These are phyloP conservation scores for Aureobasidium pullulans DNA, from an alignment of 2,329 filamentous ascomycete species.

Conservation along the genomic window DNA sequence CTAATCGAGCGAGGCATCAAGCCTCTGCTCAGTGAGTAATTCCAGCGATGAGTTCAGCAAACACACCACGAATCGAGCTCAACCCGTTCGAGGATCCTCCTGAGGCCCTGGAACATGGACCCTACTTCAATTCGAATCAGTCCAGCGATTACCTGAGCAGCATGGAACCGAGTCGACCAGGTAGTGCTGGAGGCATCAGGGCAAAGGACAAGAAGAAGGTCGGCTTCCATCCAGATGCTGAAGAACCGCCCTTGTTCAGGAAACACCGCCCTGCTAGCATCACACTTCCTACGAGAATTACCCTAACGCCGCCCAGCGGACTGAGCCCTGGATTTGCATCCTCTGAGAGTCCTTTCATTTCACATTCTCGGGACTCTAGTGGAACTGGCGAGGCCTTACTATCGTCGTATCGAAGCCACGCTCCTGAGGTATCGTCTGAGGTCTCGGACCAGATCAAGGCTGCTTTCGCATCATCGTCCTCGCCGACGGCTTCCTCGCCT, in stretches of 20 bases:
- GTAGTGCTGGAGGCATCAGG: conserved; percentile 12
- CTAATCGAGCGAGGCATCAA: not conserved
- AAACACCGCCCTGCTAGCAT: conserved; percentile 13
- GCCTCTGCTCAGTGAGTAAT: not conserved
- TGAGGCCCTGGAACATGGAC: not conserved
- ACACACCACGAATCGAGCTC: conserved; percentile 8
- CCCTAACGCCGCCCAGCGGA: conserved; percentile 4
- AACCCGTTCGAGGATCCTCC: conserved; percentile 10
- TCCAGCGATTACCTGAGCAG: conserved; percentile 14
- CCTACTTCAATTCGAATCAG: conserved; percentile 1
- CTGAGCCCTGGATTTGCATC: not conserved
- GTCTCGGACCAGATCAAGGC: conserved; percentile 12
- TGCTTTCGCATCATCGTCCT: conserved; percentile 10
- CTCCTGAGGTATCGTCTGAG: conserved; percentile 15
- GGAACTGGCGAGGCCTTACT: not conserved
- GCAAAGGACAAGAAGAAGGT: conserved; percentile 19
- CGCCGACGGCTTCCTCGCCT: not conserved
- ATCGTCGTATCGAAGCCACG: conserved; percentile 2
- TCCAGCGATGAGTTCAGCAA: conserved; percentile 1
- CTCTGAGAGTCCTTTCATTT: not conserved
- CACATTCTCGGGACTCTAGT: conserved; percentile 5
- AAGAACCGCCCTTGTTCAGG: conserved; percentile 8
- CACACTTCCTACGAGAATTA: conserved; percentile 1
- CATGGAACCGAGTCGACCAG: conserved; percentile 11
- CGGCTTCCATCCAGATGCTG: conserved; percentile 16